phyloP scores from a whole-genome alignment of 306 rosid species.

The Vachellia collinsii region DNA sequence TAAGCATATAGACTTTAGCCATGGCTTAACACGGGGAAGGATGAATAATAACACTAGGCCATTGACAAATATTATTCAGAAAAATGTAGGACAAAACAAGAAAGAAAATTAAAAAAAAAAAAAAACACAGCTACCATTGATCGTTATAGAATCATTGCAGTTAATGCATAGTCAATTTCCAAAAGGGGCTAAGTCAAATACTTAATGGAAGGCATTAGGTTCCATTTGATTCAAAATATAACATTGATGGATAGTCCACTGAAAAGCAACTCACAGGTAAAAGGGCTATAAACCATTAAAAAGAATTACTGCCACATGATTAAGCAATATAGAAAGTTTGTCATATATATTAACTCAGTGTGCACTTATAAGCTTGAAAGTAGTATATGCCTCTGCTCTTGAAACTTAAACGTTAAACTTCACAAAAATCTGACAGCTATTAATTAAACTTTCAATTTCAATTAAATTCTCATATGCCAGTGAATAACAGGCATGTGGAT shows the following conservation, averaged over 20 bases:
- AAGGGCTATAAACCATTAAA: background rate
- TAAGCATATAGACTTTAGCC: background rate
- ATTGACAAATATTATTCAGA: background rate
- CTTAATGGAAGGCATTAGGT: constrained; percentile 4
- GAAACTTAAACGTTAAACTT: background rate
- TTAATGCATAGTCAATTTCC: constrained; percentile 13
- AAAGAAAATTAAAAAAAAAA: background rate
- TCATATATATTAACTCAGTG: background rate
- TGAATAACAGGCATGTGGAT: background rate
- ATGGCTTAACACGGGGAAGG: background rate
- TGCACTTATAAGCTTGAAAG: background rate
- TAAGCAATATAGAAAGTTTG: background rate
- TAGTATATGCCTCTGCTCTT: background rate
- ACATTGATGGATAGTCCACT: background rate
- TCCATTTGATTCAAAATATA: background rate
- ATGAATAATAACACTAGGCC: background rate
- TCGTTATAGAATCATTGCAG: background rate
- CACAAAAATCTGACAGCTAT: background rate
- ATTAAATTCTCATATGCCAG: background rate
- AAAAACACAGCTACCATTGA: background rate
- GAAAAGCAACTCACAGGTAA: background rate
- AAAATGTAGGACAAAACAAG: background rate
- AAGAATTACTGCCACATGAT: background rate
- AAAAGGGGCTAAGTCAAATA: constrained; percentile 6
- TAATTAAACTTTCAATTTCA: too few species aligned